phyloP scores from a whole-genome alignment of 2,329 filamentous ascomycete genomes.

The Trichothecium sympodiale region DNA sequence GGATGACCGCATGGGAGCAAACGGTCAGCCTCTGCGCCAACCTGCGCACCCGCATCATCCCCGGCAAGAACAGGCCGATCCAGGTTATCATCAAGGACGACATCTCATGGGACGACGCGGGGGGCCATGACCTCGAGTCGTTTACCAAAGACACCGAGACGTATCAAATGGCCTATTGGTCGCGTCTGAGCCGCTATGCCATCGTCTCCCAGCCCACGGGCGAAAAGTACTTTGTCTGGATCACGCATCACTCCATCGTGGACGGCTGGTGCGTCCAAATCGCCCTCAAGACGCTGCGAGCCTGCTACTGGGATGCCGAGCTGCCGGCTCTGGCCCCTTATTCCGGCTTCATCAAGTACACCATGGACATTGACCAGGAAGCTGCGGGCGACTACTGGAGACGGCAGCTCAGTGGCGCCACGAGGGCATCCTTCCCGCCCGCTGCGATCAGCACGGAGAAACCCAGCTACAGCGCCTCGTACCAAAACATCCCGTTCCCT shows the following conservation, averaged over 20 bases:
- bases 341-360: constrained; percentile 5
- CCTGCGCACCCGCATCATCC: constrained; percentile 6
- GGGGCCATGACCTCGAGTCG: neutral
- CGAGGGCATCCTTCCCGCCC: neutral
- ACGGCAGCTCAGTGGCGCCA: neutral
- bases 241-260: constrained; percentile 14
- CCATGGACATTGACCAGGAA: neutral
- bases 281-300: constrained; percentile 3
- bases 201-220: neutral
- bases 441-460: neutral
- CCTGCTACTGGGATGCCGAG: neutral
- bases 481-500: neutral
- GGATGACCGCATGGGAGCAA: constrained; percentile 14
- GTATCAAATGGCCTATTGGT: constrained; percentile 6
- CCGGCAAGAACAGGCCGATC: constrained; percentile 2
- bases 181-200: constrained; percentile 7
- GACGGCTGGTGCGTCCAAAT: constrained; percentile 14
- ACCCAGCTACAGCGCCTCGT: neutral
- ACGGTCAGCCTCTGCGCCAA: constrained; percentile 3
- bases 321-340: constrained; percentile 3
- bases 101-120: constrained; percentile 1
- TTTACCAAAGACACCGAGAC: neutral
- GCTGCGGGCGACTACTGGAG: neutral
- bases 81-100: constrained; percentile 3
- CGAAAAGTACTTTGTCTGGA: constrained; percentile 7